Percentiles rank a stretch among this genome's conserved stretches.
These are phyloP conservation scores for Artemisia tridentata DNA, from an alignment of 129 eudicot genomes.

Conservation along the genomic window DNA sequence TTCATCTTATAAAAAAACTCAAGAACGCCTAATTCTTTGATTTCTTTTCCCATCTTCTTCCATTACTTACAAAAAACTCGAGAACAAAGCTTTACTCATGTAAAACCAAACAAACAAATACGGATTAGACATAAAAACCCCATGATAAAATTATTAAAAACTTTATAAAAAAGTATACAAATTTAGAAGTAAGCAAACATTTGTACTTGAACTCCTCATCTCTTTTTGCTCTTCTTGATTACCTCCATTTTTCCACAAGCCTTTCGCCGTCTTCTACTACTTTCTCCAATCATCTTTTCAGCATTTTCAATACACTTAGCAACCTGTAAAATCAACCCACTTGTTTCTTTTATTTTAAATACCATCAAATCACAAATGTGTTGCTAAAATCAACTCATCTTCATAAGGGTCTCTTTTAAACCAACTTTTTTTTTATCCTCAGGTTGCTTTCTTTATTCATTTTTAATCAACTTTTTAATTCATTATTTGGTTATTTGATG, in stretches of 20 bases:
- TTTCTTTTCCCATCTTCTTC: too few species aligned
- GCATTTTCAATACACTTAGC: constrained; percentile 34
- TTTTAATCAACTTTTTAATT: background rate
- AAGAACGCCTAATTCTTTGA: too few species aligned
- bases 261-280: constrained; percentile 65
- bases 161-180: constrained; percentile 7
- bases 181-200: constrained; percentile 15
- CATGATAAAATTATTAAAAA: constrained; percentile 16
- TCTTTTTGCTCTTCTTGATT: constrained; percentile 28
- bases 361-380: too few species aligned
- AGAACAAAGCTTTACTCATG: too few species aligned
- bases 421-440: constrained; percentile 21
- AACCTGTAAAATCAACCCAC: background rate
- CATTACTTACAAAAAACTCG: too few species aligned
- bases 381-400: constrained; percentile 4
- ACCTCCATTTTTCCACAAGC: constrained; percentile 44
- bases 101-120: background rate
- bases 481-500: constrained; percentile 1
- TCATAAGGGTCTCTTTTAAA: constrained; percentile 26
- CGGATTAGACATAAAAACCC: background rate
- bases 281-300: constrained; percentile 3
- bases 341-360: too few species aligned
- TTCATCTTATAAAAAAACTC: too few species aligned
- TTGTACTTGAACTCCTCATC: constrained; percentile 20
- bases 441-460: constrained; percentile 39